phyloP scores from a whole-genome alignment of 345 rosid genomes.

The Isatis tinctoria region DNA sequence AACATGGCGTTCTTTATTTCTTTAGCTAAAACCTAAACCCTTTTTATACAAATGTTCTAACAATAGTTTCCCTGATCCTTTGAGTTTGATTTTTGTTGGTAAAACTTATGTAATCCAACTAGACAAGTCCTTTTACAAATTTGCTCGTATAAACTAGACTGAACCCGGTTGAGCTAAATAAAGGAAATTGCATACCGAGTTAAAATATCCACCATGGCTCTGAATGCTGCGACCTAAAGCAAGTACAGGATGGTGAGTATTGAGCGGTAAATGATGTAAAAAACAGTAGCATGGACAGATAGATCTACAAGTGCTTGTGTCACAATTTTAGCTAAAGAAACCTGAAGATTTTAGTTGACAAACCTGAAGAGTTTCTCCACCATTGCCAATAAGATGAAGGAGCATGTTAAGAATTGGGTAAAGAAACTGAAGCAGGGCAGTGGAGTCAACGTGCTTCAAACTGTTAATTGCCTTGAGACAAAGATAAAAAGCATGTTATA shows the following conservation, averaged over 20 bases:
- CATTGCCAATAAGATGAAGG: constrained; percentile 97
- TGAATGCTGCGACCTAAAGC: constrained; percentile 97
- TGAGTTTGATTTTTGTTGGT: neutral
- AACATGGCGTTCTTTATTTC: neutral
- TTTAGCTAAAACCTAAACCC: neutral
- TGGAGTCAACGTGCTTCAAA: constrained; percentile 95
- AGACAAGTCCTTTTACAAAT: neutral
- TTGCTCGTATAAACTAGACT: neutral
- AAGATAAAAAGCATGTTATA: constrained; percentile 4
- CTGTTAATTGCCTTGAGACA: constrained; percentile 88
- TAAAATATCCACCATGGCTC: constrained; percentile 98
- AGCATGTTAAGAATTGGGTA: constrained; percentile 96
- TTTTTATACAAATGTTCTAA: neutral
- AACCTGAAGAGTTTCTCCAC: constrained; percentile 99
- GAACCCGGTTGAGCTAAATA: neutral
- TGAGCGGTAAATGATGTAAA: constrained; percentile 8
- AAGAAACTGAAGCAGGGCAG: constrained; percentile 97
- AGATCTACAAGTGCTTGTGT: neutral
- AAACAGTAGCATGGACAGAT: constrained; percentile 14
- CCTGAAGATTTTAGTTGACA: constrained; percentile 12
- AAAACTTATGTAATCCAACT: neutral
- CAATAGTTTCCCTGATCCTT: neutral
- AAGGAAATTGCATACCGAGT: constrained; percentile 57
- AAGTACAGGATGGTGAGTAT: constrained; percentile 25
- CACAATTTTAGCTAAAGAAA: neutral